A percentile compares a stretch with the other conserved stretches of the same genome.
These are phyloP conservation scores for Populus tomentosa DNA, from an alignment of 441 rosid species.

Conservation along the genomic window DNA sequence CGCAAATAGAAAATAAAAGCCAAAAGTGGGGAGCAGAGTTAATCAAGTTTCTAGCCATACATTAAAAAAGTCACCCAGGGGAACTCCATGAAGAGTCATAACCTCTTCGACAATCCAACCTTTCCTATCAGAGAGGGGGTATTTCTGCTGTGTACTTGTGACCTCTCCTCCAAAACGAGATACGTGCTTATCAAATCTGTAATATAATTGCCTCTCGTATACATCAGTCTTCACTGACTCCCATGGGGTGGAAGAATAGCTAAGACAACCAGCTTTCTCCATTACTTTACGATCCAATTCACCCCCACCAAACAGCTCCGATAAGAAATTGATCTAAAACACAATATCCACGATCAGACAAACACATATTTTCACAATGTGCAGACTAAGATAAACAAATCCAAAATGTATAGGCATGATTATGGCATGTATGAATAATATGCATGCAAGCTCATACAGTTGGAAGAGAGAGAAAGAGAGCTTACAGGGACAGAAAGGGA, in stretches of 20 bases:
- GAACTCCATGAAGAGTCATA: constrained; percentile 90
- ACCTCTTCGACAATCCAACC: constrained; percentile 94
- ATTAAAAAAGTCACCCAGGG: constrained; percentile 80
- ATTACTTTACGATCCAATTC: constrained; percentile 75
- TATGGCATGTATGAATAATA: background rate
- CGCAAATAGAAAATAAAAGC: background rate
- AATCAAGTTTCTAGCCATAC: constrained; percentile 28
- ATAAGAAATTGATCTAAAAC: constrained; percentile 56
- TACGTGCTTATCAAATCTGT: constrained; percentile 64
- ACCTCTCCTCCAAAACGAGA: constrained; percentile 89
- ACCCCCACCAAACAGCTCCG: constrained; percentile 77
- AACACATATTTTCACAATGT: background rate
- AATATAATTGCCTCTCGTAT: constrained; percentile 75
- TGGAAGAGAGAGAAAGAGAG: constrained; percentile 8
- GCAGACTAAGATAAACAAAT: constrained; percentile 3
- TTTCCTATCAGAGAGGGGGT: constrained; percentile 53
- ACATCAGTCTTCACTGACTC: constrained; percentile 79
- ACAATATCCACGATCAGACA: constrained; percentile 10
- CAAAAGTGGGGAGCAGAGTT: background rate
- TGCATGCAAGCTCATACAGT: background rate
- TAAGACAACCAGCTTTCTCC: constrained; percentile 85
- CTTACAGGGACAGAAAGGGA: constrained; percentile 71
- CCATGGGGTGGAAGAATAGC: constrained; percentile 87
- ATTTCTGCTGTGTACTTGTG: constrained; percentile 88
- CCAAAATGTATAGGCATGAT: background rate